These are phyloP conservation scores for Coniella vitis DNA, from an alignment of 2,329 filamentous ascomycete genomes.

Conservation along the genomic window DNA sequence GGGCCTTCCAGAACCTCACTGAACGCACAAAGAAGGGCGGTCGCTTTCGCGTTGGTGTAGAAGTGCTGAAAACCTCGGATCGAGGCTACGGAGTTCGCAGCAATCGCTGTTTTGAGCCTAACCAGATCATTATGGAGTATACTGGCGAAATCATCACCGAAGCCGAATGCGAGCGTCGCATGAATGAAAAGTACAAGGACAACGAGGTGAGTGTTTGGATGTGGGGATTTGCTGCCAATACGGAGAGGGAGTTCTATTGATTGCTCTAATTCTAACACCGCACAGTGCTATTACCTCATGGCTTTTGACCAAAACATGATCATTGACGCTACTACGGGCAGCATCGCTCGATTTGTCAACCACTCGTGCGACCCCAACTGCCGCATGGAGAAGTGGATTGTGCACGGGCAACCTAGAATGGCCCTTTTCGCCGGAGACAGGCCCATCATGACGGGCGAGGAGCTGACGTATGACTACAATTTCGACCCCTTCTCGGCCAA, in stretches of 20 bases:
- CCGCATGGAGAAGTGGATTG: slow-evolving; percentile 96
- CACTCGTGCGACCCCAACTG: slow-evolving; percentile 96
- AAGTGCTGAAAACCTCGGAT: slow-evolving; percentile 85
- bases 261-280: slow-evolving; percentile 5
- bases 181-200: slow-evolving; percentile 89
- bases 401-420: slow-evolving; percentile 89
- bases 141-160: slow-evolving; percentile 97
- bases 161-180: slow-evolving; percentile 84
- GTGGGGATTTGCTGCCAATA: too few relatives aligned
- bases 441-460: slow-evolving; percentile 89
- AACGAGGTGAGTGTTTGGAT: slow-evolving; percentile 71
- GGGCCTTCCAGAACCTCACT: slow-evolving; percentile 75
- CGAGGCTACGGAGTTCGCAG: slow-evolving; percentile 88
- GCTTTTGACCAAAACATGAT: slow-evolving; percentile 98
- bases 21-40: slow-evolving; percentile 70
- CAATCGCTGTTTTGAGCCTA: slow-evolving; percentile 77
- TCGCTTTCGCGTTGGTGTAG: slow-evolving; percentile 86
- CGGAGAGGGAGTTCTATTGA: too few relatives aligned
- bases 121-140: slow-evolving; percentile 98
- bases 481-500: slow-evolving; percentile 64
- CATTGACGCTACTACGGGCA: slow-evolving; percentile 92
- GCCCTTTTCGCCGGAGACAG: slow-evolving; percentile 87
- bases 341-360: slow-evolving; percentile 95
- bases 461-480: slow-evolving; percentile 89
- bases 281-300: slow-evolving; percentile 97